Evolutionary conservation across 2,329 filamentous ascomycete species (phyloP).

Genomic region (Penicillium brevicompactum): DNA sequence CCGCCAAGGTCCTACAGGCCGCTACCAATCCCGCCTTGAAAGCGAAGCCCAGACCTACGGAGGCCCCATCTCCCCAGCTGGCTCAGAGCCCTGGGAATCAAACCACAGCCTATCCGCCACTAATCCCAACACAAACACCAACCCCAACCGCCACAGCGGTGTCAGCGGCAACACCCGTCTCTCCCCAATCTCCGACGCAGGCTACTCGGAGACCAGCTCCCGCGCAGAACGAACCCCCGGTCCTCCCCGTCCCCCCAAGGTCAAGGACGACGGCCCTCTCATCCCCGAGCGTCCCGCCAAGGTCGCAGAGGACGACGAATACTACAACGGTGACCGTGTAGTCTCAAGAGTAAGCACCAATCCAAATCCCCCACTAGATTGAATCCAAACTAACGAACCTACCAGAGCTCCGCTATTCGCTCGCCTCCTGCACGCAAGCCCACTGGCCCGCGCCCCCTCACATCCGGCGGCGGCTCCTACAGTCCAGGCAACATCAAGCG

Average conservation of each 20-base stretch:
- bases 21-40: slow-evolving; percentile 64
- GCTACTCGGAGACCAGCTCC: slow-evolving; percentile 47
- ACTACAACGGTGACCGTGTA: slow-evolving; percentile 43
- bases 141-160: slow-evolving; percentile 38
- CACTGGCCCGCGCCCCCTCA: slow-evolving; percentile 51
- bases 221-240: slow-evolving; percentile 35
- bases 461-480: slow-evolving; percentile 38
- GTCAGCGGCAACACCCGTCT: slow-evolving; percentile 42
- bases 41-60: slow-evolving; percentile 60
- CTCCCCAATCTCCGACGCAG: slow-evolving; percentile 50
- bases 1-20: slow-evolving; percentile 61
- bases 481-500: slow-evolving; percentile 40
- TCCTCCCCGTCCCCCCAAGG: slow-evolving; percentile 56
- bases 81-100: slow-evolving; percentile 50
- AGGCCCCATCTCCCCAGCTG: slow-evolving; percentile 41
- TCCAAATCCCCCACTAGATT: background rate
- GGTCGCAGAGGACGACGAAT: slow-evolving; percentile 37
- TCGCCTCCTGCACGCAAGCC: slow-evolving; percentile 47
- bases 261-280: slow-evolving; percentile 60
- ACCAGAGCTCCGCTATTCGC: slow-evolving; percentile 34
- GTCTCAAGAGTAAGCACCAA: slow-evolving; percentile 36
- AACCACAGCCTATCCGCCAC: slow-evolving; percentile 42
- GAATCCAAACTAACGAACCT: slow-evolving; percentile 5
- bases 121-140: slow-evolving; percentile 35
- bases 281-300: slow-evolving; percentile 55